A percentile compares a stretch with the other conserved stretches of the same genome.
These are phyloP conservation scores for Psilocybe sp. DNA, from an alignment of 768 basidiomycete species.

Conservation along the genomic window DNA sequence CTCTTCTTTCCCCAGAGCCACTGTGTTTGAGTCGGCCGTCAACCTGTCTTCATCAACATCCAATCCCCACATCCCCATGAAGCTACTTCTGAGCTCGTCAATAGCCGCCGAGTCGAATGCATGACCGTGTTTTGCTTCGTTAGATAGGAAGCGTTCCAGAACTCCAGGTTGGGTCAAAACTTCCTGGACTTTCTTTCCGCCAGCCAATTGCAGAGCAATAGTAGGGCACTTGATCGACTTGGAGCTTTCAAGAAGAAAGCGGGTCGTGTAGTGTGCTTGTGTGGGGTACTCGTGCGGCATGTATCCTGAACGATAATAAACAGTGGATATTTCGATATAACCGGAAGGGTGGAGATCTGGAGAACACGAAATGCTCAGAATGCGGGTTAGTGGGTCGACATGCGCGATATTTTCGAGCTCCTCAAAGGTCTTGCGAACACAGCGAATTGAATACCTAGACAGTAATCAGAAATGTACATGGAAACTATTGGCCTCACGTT, in stretches of 20 bases:
- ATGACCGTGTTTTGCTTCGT: slow-evolving; percentile 33
- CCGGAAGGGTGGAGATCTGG: slow-evolving; percentile 27
- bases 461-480: background rate
- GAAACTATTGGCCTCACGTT: slow-evolving; percentile 12
- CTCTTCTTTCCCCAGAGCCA: slow-evolving; percentile 25
- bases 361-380: slow-evolving; percentile 39
- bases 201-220: slow-evolving; percentile 90
- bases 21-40: slow-evolving; percentile 26
- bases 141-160: slow-evolving; percentile 68
- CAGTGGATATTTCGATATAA: slow-evolving; percentile 71
- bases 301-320: slow-evolving; percentile 93
- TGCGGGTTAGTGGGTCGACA: slow-evolving; percentile 44
- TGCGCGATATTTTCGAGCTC: slow-evolving; percentile 60
- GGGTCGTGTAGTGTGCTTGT: slow-evolving; percentile 61
- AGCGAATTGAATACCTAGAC: slow-evolving; percentile 67
- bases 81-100: slow-evolving; percentile 62
- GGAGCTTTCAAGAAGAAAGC: slow-evolving; percentile 77
- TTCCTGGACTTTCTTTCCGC: slow-evolving; percentile 94
- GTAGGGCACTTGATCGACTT: slow-evolving; percentile 91
- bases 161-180: slow-evolving; percentile 72
- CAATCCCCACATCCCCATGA: slow-evolving; percentile 90
- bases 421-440: slow-evolving; percentile 73
- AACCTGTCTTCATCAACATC: slow-evolving; percentile 41
- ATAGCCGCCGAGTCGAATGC: slow-evolving; percentile 38
- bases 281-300: slow-evolving; percentile 78